Conservation (phyloP, 2,329 filamentous ascomycete species). For the Beauveria bassiana region DNA sequence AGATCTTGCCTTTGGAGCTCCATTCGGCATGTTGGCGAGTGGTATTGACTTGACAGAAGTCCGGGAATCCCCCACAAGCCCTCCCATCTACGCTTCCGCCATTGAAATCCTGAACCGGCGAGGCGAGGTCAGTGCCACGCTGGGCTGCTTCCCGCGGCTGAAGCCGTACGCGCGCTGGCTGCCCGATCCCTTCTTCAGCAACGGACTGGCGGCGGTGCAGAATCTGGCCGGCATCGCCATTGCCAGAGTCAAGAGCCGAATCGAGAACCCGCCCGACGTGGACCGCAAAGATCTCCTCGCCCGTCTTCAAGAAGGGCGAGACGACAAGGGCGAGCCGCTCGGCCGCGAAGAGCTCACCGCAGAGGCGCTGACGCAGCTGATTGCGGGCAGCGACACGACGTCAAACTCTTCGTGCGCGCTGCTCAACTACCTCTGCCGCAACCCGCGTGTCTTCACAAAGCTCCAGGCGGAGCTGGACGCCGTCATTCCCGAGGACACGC, state of each 20-base stretch:
- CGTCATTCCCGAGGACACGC: slow-evolving; percentile 50
- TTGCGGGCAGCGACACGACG: slow-evolving; percentile 70
- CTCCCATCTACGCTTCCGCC: slow-evolving; percentile 64
- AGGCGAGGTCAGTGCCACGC: slow-evolving; percentile 74
- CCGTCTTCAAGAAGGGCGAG: slow-evolving; percentile 76
- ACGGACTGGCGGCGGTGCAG: slow-evolving; percentile 67
- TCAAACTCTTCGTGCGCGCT: slow-evolving; percentile 77
- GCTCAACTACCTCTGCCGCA: slow-evolving; percentile 65
- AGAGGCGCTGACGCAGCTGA: slow-evolving; percentile 83
- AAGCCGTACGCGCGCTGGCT: slow-evolving; percentile 76
- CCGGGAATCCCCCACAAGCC: slow-evolving; percentile 48
- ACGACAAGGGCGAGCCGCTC: slow-evolving; percentile 68
- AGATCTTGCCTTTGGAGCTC: slow-evolving; percentile 43
- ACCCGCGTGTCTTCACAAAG: slow-evolving; percentile 62
- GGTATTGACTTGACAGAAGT: slow-evolving; percentile 73
- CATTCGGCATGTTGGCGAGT: slow-evolving; percentile 62
- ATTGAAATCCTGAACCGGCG: slow-evolving; percentile 84
- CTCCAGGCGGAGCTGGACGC: slow-evolving; percentile 70
- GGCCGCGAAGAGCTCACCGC: slow-evolving; percentile 76
- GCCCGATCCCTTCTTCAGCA: slow-evolving; percentile 72
- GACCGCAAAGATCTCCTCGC: slow-evolving; percentile 73
- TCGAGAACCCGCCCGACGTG: slow-evolving; percentile 59
- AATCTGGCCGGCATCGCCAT: slow-evolving; percentile 83
- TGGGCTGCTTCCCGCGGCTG: slow-evolving; percentile 66
- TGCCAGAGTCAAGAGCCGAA: slow-evolving; percentile 66